These are phyloP conservation scores for Backusella psychrophila DNA, from an alignment of 192 early-diverging fungal genomes.

Conservation along the genomic window DNA sequence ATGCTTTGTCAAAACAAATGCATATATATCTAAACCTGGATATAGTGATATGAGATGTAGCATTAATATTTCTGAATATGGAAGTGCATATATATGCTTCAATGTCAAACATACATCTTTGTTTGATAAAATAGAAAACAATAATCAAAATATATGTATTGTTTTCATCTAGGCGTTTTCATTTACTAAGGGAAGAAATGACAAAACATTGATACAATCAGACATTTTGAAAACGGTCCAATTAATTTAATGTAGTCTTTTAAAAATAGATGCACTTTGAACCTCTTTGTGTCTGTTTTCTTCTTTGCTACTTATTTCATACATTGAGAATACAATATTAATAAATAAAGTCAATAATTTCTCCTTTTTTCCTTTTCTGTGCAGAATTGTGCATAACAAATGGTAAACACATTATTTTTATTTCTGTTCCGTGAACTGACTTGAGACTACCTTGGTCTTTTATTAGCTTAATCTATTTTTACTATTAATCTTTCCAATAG, in stretches of 20 bases:
- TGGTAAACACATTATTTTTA: neutral
- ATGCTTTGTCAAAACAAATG: neutral
- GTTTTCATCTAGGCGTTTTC: neutral
- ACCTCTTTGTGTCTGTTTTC: neutral
- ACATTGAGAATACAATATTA: neutral
- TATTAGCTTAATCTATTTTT: neutral
- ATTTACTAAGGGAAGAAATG: neutral
- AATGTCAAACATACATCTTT: neutral
- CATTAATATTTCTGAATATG: conserved; percentile 8
- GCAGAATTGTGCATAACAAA: neutral
- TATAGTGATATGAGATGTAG: neutral
- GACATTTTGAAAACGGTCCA: neutral
- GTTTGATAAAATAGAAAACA: neutral
- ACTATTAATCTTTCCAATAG: neutral
- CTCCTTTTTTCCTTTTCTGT: neutral
- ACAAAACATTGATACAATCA: neutral
- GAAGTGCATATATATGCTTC: neutral
- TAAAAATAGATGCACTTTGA: neutral
- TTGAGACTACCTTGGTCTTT: neutral
- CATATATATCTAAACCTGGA: neutral
- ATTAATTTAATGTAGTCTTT: neutral
- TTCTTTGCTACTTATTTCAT: neutral
- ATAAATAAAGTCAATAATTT: neutral
- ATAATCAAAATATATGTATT: neutral
- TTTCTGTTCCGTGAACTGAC: neutral